Conservation (phyloP, 805 yeast species). For the Candida incommunis region DNA sequence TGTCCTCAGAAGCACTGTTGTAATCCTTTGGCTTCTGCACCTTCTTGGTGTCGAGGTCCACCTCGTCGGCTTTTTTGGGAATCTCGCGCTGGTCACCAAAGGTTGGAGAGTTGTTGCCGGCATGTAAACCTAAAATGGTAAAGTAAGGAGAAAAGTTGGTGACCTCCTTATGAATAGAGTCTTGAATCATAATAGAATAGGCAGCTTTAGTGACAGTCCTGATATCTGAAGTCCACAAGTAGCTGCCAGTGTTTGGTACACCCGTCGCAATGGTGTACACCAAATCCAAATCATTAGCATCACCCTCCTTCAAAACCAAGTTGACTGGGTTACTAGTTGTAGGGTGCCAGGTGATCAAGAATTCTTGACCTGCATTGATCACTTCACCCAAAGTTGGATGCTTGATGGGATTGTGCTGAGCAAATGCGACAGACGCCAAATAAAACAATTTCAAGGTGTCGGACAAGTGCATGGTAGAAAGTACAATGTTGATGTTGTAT, state of each 20-base stretch:
- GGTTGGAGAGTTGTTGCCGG: background rate
- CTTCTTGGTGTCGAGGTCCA: background rate
- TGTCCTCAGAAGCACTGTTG: too few species aligned
- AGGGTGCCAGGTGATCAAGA: conserved; percentile 18
- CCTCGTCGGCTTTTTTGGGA: background rate
- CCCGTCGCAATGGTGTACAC: conserved; percentile 15
- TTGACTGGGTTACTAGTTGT: conserved; percentile 12
- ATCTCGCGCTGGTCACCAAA: background rate
- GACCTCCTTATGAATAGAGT: conserved; percentile 8
- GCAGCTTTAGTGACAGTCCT: conserved; percentile 10
- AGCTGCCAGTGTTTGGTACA: conserved; percentile 17
- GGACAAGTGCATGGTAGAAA: too few species aligned
- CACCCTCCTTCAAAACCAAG: conserved; percentile 17
- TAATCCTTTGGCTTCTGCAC: background rate
- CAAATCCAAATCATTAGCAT: conserved; percentile 12
- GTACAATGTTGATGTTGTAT: too few species aligned
- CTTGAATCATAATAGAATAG: conserved; percentile 15
- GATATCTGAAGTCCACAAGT: conserved; percentile 17
- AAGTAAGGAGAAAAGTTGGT: conserved; percentile 16
- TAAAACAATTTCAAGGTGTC: too few species aligned
- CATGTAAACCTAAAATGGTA: conserved; percentile 9
- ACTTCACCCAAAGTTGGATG: conserved; percentile 15
- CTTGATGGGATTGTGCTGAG: conserved; percentile 11
- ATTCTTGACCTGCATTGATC: conserved; percentile 15
- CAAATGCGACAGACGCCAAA: background rate